A percentile compares a stretch with the other conserved stretches of the same genome.
These are phyloP conservation scores for Saturnispora saitoi DNA, from an alignment of 805 yeast genomes.

Conservation along the genomic window DNA sequence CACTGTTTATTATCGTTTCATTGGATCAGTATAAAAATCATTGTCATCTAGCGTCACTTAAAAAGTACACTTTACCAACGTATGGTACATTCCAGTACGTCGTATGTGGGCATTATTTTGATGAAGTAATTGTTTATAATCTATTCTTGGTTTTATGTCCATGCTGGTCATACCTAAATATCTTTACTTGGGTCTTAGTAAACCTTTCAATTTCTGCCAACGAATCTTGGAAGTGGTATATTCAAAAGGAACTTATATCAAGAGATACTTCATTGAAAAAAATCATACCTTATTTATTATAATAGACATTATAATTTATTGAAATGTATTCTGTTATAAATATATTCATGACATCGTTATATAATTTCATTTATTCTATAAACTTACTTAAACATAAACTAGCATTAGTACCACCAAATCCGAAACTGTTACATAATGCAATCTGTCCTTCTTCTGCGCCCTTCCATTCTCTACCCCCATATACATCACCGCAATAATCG, in stretches of 20 bases:
- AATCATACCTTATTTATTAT: conserved; percentile 26
- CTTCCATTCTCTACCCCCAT: conserved; percentile 26
- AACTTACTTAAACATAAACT: conserved; percentile 47
- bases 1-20: conserved; percentile 29
- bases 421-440: conserved; percentile 86
- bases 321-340: not conserved
- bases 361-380: not conserved
- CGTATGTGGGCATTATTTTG: conserved; percentile 62
- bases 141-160: conserved; percentile 17
- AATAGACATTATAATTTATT: not conserved
- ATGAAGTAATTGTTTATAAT: conserved; percentile 52
- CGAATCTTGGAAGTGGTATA: conserved; percentile 23
- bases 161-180: conserved; percentile 16
- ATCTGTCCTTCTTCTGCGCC: conserved; percentile 32
- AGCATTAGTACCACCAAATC: conserved; percentile 95
- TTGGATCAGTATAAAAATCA: conserved; percentile 46
- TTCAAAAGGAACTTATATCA: not conserved
- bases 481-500: conserved; percentile 47
- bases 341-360: not conserved
- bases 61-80: conserved; percentile 50
- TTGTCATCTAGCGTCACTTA: conserved; percentile 36
- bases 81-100: conserved; percentile 40
- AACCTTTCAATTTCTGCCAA: conserved; percentile 50
- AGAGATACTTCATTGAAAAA: conserved; percentile 3
- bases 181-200: conserved; percentile 32